Evolutionary conservation across 2,329 filamentous ascomycete species (phyloP).

Genomic region (Diaporthe citrichinensis): DNA sequence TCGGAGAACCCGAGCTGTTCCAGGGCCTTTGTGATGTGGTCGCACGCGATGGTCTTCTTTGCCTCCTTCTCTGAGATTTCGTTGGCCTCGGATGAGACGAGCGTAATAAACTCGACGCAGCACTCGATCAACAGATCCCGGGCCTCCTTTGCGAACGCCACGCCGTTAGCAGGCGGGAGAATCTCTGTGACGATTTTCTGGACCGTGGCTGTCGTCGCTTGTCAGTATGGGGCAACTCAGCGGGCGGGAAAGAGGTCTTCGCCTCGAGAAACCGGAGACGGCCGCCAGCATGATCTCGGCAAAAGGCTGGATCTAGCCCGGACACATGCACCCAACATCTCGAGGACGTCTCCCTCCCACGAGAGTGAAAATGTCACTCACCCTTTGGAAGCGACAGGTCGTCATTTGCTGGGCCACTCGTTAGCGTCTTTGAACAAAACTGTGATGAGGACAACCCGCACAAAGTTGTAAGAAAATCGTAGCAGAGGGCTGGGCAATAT

Average conservation of each 20-base stretch:
- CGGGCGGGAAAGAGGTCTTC: neutral
- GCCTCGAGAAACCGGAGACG: neutral
- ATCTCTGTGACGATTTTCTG: conserved; percentile 95
- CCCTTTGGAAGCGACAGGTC: conserved; percentile 76
- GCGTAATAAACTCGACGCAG: conserved; percentile 98
- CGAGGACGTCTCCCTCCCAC: neutral
- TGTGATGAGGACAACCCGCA: neutral
- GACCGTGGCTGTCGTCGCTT: conserved; percentile 69
- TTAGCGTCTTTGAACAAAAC: conserved; percentile 49
- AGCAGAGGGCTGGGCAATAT: neutral
- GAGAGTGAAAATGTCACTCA: conserved; percentile 50
- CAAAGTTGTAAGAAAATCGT: neutral
- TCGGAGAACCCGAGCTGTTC: conserved; percentile 93
- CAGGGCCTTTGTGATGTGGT: conserved; percentile 96
- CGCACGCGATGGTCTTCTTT: conserved; percentile 98
- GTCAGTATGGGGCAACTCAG: conserved; percentile 3
- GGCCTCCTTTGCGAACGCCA: conserved; percentile 94
- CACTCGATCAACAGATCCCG: conserved; percentile 97
- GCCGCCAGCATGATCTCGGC: neutral
- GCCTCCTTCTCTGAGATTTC: conserved; percentile 99
- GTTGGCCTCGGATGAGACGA: conserved; percentile 98
- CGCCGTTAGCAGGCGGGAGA: conserved; percentile 79
- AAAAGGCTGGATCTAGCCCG: neutral
- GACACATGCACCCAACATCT: neutral
- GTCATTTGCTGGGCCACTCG: conserved; percentile 66